A percentile compares a stretch with the other conserved stretches of the same genome.
Evolutionary conservation across 805 yeast species (phyloP).

Genomic region (Peterozyma toletana): DNA sequence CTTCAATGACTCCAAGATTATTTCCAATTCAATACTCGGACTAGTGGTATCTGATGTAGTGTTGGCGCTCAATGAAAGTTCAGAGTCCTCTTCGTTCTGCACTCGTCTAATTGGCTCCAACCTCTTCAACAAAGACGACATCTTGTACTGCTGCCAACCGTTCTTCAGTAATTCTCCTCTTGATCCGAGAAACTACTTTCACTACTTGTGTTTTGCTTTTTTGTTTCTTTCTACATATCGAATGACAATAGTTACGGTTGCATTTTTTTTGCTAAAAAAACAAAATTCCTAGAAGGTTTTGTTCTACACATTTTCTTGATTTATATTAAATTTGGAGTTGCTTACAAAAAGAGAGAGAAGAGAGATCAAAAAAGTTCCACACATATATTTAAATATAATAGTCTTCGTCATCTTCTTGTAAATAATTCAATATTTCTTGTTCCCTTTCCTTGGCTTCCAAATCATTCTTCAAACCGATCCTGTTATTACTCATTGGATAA

Average conservation of each 20-base stretch:
- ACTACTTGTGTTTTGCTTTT: too few species aligned
- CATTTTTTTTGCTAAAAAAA: not conserved
- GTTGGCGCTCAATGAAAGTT: too few species aligned
- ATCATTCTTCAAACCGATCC: conserved; percentile 41
- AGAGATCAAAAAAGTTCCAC: conserved; percentile 10
- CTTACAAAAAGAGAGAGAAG: conserved; percentile 11
- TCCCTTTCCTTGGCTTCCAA: conserved; percentile 52
- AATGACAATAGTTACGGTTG: too few species aligned
- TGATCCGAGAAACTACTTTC: not conserved
- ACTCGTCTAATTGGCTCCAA: too few species aligned
- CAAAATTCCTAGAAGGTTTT: not conserved
- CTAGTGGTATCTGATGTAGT: too few species aligned
- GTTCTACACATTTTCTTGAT: not conserved
- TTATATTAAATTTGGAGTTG: conserved; percentile 7
- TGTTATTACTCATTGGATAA: conserved; percentile 60
- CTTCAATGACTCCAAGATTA: too few species aligned
- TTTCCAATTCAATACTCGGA: too few species aligned
- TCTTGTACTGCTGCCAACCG: too few species aligned
- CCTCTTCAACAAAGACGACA: too few species aligned
- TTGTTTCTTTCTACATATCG: too few species aligned
- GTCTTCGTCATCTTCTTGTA: conserved; percentile 47
- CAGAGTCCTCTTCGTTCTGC: too few species aligned
- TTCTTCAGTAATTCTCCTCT: conserved; percentile 4
- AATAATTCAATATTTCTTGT: conserved; percentile 28
- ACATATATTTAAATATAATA: conserved; percentile 22